A percentile compares a stretch with the other conserved stretches of the same genome.
These are phyloP conservation scores for Setaria viridis DNA, from an alignment of 202 grass and related monocot genomes.

Conservation along the genomic window DNA sequence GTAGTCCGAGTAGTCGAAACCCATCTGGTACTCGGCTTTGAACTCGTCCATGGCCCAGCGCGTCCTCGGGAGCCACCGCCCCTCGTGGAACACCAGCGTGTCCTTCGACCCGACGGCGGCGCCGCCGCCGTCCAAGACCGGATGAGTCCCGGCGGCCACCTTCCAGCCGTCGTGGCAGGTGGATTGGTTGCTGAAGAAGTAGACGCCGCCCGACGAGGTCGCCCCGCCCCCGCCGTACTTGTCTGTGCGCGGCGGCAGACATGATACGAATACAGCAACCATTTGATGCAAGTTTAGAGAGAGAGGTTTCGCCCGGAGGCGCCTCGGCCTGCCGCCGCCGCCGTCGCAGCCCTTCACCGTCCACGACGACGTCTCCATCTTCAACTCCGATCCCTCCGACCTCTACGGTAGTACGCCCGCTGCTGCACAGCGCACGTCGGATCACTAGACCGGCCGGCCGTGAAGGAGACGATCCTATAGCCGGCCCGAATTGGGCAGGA, in stretches of 20 bases:
- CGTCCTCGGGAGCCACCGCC: neutral
- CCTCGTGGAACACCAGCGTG: slow-evolving; percentile 5
- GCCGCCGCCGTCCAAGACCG: neutral
- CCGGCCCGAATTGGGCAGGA: no score
- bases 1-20: neutral
- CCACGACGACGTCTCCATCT: neutral
- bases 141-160: neutral
- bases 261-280: no score
- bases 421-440: neutral
- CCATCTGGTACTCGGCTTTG: neutral
- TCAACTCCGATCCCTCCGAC: neutral
- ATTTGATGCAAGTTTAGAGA: no score
- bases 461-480: neutral
- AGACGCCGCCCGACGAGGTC: neutral
- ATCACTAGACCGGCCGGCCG: neutral
- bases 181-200: neutral
- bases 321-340: neutral
- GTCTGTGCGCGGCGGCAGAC: no score
- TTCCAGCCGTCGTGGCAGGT: neutral
- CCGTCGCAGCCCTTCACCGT: neutral
- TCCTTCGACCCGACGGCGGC: neutral
- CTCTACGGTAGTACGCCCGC: neutral
- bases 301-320: no score
- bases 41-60: neutral
- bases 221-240: neutral